Evolutionary conservation across 768 basidiomycete species (phyloP).

Genomic region (Pleurotus eryngii): DNA sequence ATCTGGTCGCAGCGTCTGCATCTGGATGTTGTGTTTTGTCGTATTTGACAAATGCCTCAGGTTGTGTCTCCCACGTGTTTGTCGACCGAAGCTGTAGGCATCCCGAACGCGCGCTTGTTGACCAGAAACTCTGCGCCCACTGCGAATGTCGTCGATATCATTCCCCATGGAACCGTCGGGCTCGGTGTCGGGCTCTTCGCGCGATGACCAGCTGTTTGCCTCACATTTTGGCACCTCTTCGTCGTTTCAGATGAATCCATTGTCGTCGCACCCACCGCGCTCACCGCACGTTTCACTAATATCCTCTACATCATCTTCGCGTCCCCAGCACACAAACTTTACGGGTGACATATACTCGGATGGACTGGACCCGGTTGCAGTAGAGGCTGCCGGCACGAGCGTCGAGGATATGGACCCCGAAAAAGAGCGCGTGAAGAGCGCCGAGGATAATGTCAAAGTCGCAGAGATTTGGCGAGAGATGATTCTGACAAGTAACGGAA

Average conservation of each 20-base stretch:
- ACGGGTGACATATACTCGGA: conserved; percentile 18
- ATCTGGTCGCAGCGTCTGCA: too few species aligned
- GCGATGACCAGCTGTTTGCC: conserved; percentile 52
- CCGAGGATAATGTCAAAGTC: conserved; percentile 44
- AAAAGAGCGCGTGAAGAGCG: conserved; percentile 40
- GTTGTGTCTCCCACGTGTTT: conserved; percentile 4
- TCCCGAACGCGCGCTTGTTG: not conserved
- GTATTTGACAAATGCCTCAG: conserved; percentile 2
- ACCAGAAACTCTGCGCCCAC: conserved; percentile 3
- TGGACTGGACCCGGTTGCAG: conserved; percentile 47
- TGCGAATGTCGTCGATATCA: conserved; percentile 60
- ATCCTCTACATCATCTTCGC: conserved; percentile 27
- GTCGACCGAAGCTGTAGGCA: not conserved
- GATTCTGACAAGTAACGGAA: conserved; percentile 70
- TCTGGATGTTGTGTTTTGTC: not conserved
- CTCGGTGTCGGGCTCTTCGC: conserved; percentile 35
- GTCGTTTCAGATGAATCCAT: conserved; percentile 80
- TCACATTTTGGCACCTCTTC: conserved; percentile 54
- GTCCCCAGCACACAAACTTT: not conserved
- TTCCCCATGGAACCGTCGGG: conserved; percentile 48
- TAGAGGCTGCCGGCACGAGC: not conserved
- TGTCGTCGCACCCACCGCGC: conserved; percentile 74
- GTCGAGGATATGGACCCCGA: conserved; percentile 15
- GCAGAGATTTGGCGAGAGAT: conserved; percentile 83
- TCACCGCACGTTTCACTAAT: conserved; percentile 61